A percentile compares a stretch with the other conserved stretches of the same genome.
Conservation (phyloP, 441 rosid genomes). For the Aleurites moluccanus region DNA sequence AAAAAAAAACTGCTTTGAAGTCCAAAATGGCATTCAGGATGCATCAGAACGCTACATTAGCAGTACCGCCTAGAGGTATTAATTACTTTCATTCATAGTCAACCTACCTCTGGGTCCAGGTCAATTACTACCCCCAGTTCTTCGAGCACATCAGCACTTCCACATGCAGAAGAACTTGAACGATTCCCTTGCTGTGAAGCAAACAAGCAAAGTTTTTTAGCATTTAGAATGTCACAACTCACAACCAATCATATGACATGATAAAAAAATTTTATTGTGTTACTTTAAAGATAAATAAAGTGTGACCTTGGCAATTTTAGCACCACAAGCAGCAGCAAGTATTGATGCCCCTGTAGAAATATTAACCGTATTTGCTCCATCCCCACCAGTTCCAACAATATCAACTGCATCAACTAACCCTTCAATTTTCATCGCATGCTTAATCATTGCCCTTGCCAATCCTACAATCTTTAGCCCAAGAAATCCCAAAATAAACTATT, state of each 20-base stretch:
- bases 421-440: slow-evolving; percentile 70
- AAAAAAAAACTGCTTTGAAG: not conserved
- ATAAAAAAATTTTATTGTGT: not conserved
- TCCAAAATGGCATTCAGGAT: not conserved
- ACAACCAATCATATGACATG: not conserved
- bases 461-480: slow-evolving; percentile 60
- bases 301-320: slow-evolving; percentile 86
- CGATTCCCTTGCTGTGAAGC: slow-evolving; percentile 86
- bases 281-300: not conserved
- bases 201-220: slow-evolving; percentile 6
- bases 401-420: slow-evolving; percentile 75
- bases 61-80: slow-evolving; percentile 8
- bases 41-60: not conserved
- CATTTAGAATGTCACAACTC: not conserved
- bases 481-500: not conserved
- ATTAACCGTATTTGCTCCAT: slow-evolving; percentile 93
- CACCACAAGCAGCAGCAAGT: slow-evolving; percentile 94
- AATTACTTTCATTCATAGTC: slow-evolving; percentile 15
- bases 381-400: slow-evolving; percentile 95
- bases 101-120: slow-evolving; percentile 74
- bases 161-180: slow-evolving; percentile 98
- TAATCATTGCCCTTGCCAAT: slow-evolving; percentile 83
- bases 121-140: slow-evolving; percentile 74
- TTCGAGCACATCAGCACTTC: slow-evolving; percentile 96
- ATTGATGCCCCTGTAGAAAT: slow-evolving; percentile 93